phyloP scores from a whole-genome alignment of 495 filamentous ascomycete genomes.

The Bacidia rubella region DNA sequence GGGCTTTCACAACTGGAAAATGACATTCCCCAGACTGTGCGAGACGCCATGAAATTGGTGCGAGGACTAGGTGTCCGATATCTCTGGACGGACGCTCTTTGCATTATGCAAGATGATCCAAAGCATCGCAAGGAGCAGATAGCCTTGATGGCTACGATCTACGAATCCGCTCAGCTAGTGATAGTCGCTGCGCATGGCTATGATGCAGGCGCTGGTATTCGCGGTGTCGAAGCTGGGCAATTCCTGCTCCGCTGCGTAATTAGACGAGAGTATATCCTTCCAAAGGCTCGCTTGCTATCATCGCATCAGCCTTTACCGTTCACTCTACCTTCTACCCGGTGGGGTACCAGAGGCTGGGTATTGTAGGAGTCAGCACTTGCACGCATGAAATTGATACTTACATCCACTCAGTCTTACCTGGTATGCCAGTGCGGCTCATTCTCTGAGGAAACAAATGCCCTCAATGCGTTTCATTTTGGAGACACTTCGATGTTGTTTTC shows the following conservation, averaged over 20 bases:
- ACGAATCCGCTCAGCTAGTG: background rate
- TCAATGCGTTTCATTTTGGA: background rate
- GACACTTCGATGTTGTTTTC: too few species aligned
- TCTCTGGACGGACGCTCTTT: conserved; percentile 26
- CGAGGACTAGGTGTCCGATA: conserved; percentile 17
- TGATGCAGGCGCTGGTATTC: background rate
- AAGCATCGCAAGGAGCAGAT: background rate
- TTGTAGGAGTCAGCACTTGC: background rate
- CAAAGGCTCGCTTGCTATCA: background rate
- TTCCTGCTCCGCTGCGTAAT: background rate
- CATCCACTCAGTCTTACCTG: background rate
- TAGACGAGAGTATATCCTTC: background rate
- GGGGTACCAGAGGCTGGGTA: background rate
- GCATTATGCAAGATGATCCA: conserved; percentile 21
- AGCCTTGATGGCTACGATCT: background rate
- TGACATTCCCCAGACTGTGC: conserved; percentile 9
- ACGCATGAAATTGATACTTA: background rate
- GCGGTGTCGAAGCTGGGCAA: background rate
- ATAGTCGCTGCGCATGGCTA: background rate
- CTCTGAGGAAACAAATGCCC: background rate
- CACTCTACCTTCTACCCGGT: background rate
- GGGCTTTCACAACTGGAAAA: background rate
- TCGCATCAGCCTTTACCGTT: background rate
- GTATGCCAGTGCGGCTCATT: background rate
- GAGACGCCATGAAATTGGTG: conserved; percentile 17